These are phyloP conservation scores for Conticribra weissflogii DNA, from an alignment of 108 stramenopile species.

Conservation along the genomic window DNA sequence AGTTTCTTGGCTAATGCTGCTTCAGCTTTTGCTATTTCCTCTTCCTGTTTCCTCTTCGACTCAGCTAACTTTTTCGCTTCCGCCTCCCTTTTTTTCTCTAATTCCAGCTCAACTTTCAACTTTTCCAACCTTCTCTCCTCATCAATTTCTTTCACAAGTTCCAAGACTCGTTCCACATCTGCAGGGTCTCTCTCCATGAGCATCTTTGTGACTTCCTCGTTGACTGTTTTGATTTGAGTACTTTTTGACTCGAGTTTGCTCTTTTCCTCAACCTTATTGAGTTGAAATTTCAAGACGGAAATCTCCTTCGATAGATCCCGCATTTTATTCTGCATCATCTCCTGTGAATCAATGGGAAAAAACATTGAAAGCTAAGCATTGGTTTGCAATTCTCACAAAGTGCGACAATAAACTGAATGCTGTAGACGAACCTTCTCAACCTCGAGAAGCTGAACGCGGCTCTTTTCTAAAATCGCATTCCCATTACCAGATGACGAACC, in stretches of 20 bases:
- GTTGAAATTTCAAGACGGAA: neutral
- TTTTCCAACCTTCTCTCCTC: slow-evolving; percentile 39
- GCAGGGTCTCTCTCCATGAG: slow-evolving; percentile 43
- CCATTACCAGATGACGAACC: slow-evolving; percentile 14
- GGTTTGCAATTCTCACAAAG: neutral
- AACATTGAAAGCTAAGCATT: neutral
- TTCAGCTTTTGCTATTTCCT: slow-evolving; percentile 11
- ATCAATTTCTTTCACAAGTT: slow-evolving; percentile 43
- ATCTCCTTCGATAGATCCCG: slow-evolving; percentile 3
- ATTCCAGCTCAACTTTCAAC: slow-evolving; percentile 11
- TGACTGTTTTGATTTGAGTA: slow-evolving; percentile 26
- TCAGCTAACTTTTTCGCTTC: slow-evolving; percentile 28
- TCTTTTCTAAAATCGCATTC: slow-evolving; percentile 26
- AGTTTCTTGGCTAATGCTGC: slow-evolving; percentile 12
- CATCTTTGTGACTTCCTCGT: slow-evolving; percentile 36
- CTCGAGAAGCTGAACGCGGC: slow-evolving; percentile 20
- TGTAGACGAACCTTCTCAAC: slow-evolving; percentile 23
- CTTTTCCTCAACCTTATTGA: slow-evolving; percentile 7
- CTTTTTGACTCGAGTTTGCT: slow-evolving; percentile 3
- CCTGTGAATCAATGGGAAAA: neutral
- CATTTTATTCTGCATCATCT: slow-evolving; percentile 17
- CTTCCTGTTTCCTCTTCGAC: slow-evolving; percentile 33
- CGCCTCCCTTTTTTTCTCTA: slow-evolving; percentile 34
- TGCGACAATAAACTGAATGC: neutral
- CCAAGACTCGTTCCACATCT: slow-evolving; percentile 36